Base-by-base conservation (phyloP, 2,329 filamentous ascomycete genomes). In the Neofusicoccum ribis region DNA sequence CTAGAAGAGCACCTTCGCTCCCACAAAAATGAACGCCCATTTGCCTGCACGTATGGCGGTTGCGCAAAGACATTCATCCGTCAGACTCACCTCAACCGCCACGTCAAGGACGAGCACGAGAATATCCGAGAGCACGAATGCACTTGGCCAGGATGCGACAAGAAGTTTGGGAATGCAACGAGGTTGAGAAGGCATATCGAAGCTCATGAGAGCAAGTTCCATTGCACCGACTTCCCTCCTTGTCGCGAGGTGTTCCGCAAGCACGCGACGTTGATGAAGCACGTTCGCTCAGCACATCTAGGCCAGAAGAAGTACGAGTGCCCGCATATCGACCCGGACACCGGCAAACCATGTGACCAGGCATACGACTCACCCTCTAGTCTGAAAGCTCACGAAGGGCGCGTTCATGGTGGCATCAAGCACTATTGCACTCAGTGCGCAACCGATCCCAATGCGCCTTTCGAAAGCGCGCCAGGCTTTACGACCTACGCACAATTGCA, bases 51-150 rank as follows among this genome's bases (percentile, higher is more conserved):
- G 2, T 85, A 89, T 67, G 79, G 84, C 5, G 88, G 79, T 47
- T 98, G 94, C 74, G 86, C 87, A 71, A 97, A 97, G 80, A 86
- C 89, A 47, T 98, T 96, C 75, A 86, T 92, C 14, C 91, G 95
- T 67, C 87, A 92, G 69, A 94, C 94, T 71, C 93, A 97, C 78
- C 83, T 97, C 17, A 89, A 90, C 66, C 89, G 93, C 69, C 94
- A 98, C 75, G 79, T 96, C 73, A 93, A 93, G 74, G 91, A 90
- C 64, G 89, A 89, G 11, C 94, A 97, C 75, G 82, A 87, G 63
- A 85, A 68, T 14, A 68, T 92, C 69, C 85, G 89, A 66, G 85
- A 88, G 52, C 89, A 92, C 75, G 77, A 85, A 31, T 97, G 93
- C 79, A 81, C 84, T n/a, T 87, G 87, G 71, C 83, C 86, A 14